Evolutionary conservation across 345 rosid species (phyloP).

Genomic region (Ceriops zippeliana): DNA sequence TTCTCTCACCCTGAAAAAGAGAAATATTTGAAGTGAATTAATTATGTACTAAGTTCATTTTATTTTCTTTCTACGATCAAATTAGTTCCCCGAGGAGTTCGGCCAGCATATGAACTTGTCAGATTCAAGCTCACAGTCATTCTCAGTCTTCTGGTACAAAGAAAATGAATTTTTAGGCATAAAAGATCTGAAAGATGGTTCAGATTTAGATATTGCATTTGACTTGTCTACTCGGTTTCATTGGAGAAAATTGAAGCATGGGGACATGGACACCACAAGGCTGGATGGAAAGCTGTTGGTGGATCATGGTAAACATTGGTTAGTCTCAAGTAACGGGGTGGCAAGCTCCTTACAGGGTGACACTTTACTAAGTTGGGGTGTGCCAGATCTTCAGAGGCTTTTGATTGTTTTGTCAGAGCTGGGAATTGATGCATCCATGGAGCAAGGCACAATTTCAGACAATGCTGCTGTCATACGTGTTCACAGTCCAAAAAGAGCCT

Average conservation of each 20-base stretch:
- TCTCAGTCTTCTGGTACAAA: slow-evolving; percentile 33
- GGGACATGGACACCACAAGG: slow-evolving; percentile 44
- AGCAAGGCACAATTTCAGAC: slow-evolving; percentile 20
- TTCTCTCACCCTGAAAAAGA: no score
- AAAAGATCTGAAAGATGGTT: slow-evolving; percentile 32
- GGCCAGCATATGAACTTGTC: slow-evolving; percentile 30
- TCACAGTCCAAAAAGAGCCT: slow-evolving; percentile 41
- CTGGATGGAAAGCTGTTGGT: slow-evolving; percentile 58
- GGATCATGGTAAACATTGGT: slow-evolving; percentile 39
- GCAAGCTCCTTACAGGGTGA: slow-evolving; percentile 25
- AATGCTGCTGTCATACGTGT: slow-evolving; percentile 24
- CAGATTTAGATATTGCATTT: slow-evolving; percentile 48
- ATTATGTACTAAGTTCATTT: neutral
- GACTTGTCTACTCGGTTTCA: slow-evolving; percentile 42
- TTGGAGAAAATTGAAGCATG: slow-evolving; percentile 44
- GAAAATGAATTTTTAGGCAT: slow-evolving; percentile 47
- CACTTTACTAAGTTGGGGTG: slow-evolving; percentile 46
- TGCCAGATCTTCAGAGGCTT: slow-evolving; percentile 47
- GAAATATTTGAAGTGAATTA: no score
- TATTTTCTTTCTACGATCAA: slow-evolving; percentile 13
- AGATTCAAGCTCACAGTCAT: slow-evolving; percentile 22
- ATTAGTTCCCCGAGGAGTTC: slow-evolving; percentile 61
- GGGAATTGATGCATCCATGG: slow-evolving; percentile 52
- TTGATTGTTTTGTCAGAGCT: slow-evolving; percentile 38
- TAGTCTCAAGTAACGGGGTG: slow-evolving; percentile 35